Percentiles rank a stretch among this genome's conserved stretches.
phyloP scores from a whole-genome alignment of 371 early-diverging fungal genomes.

The Mortierella polycephala region DNA sequence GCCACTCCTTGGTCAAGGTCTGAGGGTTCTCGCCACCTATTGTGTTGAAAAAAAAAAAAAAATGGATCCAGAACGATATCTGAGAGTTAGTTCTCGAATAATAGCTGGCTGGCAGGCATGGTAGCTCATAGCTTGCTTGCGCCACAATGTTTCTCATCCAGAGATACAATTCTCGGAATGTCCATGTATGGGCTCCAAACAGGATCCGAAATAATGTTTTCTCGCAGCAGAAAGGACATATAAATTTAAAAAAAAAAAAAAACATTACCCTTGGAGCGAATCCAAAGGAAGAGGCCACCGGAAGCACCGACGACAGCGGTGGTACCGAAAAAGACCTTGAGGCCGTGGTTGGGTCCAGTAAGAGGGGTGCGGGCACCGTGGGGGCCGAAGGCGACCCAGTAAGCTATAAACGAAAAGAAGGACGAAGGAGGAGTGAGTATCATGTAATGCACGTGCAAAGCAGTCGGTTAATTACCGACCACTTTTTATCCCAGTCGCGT shows the following conservation, averaged over 20 bases:
- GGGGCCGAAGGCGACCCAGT: conserved; percentile 95
- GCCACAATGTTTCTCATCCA: conserved; percentile 3
- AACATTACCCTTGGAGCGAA: conserved; percentile 78
- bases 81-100: background rate
- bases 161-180: conserved; percentile 3
- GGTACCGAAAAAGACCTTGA: conserved; percentile 81
- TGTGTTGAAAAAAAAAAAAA: conserved; percentile 10
- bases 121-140: background rate
- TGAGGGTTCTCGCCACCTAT: conserved; percentile 73
- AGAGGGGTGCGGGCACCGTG: conserved; percentile 91
- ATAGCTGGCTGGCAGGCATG: background rate
- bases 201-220: too few relatives aligned
- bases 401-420: conserved; percentile 62
- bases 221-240: background rate
- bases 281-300: conserved; percentile 72
- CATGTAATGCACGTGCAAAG: too few relatives aligned
- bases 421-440: background rate
- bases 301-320: conserved; percentile 68
- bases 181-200: conserved; percentile 19
- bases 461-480: too few relatives aligned
- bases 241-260: conserved; percentile 12
- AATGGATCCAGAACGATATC: background rate
- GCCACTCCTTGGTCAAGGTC: conserved; percentile 93
- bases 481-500: too few relatives aligned
- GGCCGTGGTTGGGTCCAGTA: conserved; percentile 75